Evolutionary conservation across 2,329 filamentous ascomycete species (phyloP).

Genomic region (Alternaria burnsii): DNA sequence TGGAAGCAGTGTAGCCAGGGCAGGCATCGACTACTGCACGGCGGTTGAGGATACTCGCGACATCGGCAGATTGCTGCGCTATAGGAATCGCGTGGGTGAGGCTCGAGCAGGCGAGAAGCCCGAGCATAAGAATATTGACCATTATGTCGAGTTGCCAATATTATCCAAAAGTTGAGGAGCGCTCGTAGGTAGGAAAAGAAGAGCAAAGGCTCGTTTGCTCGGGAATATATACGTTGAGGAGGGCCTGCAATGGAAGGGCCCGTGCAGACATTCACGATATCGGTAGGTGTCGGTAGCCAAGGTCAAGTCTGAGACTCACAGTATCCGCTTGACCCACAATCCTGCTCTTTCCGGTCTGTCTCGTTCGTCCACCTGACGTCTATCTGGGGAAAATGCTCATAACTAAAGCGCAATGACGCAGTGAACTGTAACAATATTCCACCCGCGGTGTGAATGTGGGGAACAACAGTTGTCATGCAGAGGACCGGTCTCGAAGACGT

Average conservation of each 20-base stretch:
- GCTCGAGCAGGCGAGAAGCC: constrained; percentile 25
- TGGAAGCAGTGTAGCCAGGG: constrained; percentile 72
- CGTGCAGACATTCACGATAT: constrained; percentile 7
- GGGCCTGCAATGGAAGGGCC: background rate
- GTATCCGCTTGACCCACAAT: constrained; percentile 22
- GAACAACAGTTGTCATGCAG: constrained; percentile 12
- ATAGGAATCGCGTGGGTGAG: constrained; percentile 29
- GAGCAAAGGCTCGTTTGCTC: background rate
- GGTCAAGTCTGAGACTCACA: constrained; percentile 13
- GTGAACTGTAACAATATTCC: background rate
- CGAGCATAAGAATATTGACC: constrained; percentile 28
- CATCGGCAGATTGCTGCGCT: constrained; percentile 5
- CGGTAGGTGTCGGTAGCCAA: constrained; percentile 1
- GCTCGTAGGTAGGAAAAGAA: constrained; percentile 3
- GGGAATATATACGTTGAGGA: constrained; percentile 17
- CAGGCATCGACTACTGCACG: constrained; percentile 60
- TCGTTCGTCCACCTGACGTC: constrained; percentile 11
- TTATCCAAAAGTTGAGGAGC: constrained; percentile 7
- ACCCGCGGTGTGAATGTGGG: background rate
- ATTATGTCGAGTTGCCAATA: constrained; percentile 18
- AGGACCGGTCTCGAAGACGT: constrained; percentile 4
- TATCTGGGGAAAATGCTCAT: constrained; percentile 2
- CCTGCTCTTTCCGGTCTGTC: background rate
- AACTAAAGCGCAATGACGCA: constrained; percentile 9
- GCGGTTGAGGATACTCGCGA: constrained; percentile 14